A percentile compares a stretch with the other conserved stretches of the same genome.
These are phyloP conservation scores for Schoenoplectus tabernaemontani DNA, from an alignment of 202 grass and related monocot species.

Conservation along the genomic window DNA sequence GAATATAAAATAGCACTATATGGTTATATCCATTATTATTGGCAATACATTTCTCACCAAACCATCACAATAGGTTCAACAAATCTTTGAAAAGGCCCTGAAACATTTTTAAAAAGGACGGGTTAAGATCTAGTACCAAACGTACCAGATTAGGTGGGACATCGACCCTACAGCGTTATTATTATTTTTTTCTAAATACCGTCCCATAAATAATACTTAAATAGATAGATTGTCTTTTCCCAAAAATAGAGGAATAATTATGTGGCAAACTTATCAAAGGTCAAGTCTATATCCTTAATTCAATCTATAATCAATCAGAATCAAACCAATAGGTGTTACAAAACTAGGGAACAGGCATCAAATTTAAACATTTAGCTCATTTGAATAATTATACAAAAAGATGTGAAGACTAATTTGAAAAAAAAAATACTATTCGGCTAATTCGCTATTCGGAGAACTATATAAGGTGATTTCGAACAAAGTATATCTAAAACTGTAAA, in stretches of 20 bases:
- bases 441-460: too few relatives aligned
- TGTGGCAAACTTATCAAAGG: conserved; percentile 1
- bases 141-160: conserved; percentile 26
- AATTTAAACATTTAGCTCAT: background rate
- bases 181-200: background rate
- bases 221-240: conserved; percentile 14
- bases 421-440: background rate
- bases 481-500: background rate
- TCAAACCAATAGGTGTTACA: too few relatives aligned
- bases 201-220: conserved; percentile 7
- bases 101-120: conserved; percentile 16
- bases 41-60: background rate
- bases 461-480: background rate
- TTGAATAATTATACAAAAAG: background rate
- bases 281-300: conserved; percentile 14
- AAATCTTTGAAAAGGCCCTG: conserved; percentile 19
- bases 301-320: conserved; percentile 2
- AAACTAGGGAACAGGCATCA: background rate
- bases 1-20: background rate
- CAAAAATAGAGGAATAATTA: conserved; percentile 6
- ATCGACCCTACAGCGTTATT: conserved; percentile 12
- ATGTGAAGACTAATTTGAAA: background rate
- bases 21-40: conserved; percentile 11
- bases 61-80: conserved; percentile 17
- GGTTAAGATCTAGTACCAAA: conserved; percentile 24